Evolutionary conservation across 2,329 filamentous ascomycete genomes (phyloP), one percentile per base, ranked within the genome.

Genomic region (Aspergillus clavatus): DNA sequence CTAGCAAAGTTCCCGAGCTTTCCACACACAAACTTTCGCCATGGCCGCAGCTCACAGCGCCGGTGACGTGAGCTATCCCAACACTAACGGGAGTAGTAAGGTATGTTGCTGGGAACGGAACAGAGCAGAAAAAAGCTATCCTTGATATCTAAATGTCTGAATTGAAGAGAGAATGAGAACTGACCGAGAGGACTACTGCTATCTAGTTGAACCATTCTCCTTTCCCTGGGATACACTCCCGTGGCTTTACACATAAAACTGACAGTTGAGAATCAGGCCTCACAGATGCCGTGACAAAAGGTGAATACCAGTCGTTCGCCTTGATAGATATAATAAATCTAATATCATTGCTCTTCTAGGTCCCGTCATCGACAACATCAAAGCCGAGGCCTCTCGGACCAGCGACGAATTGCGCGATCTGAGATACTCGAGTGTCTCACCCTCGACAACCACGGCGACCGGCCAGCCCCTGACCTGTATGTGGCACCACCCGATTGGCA

Each of bases 381-480:
- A 77, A 62, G 71, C 73, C 48, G 74, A 83, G 66, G 71, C 72
- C 46, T 71, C 72, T 53, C 77, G 77, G 62, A 81, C 80, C 38
- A 68, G 70, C 56, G 70, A 72, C 52, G 80, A 83, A 65, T 77
- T 82, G 61, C 72, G 71, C 54, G 78, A 80, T 53, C 70, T 83
- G 48, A 78, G 77, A 51, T 72, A 73, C 58, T 68, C 77, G 45
- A 75, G 75, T 50, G 70, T 72, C 38, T 73, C 72, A 21, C 78
- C 79, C 18, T 71, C 75, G 36, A 70, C 74, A 55, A 75, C 74
- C 52, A 75, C 80, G 49, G 75, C 75, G 43, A 82, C 77, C 54
- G 79, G 79, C 53, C 81, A 83, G 63, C 74, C 78, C 52, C 68
- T 84, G 64, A 84, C 81, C 44, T 79, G 76, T 78, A 73, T 46